Evolutionary conservation across 177 flowering plant genomes (phyloP).

Genomic region (Tripterygium wilfordii): DNA sequence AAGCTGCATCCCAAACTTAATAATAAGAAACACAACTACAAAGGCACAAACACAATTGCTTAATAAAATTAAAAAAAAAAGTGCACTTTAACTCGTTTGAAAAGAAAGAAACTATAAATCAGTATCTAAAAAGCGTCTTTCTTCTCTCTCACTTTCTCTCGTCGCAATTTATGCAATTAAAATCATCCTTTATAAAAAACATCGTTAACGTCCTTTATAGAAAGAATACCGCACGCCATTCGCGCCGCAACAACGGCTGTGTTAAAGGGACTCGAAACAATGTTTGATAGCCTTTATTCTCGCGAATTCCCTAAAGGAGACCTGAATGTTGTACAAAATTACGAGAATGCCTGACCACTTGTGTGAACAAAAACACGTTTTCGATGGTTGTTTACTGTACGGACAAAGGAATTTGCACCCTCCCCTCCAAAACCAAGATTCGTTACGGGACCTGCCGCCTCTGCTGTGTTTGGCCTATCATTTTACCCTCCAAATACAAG

Average conservation of each 20-base stretch:
- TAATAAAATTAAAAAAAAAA: too few relatives aligned
- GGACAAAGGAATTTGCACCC: constrained; percentile 5
- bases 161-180: too few relatives aligned
- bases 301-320: background rate
- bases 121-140: background rate
- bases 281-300: background rate
- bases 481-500: constrained; percentile 5
- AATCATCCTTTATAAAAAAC: too few relatives aligned
- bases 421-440: background rate
- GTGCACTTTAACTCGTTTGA: too few relatives aligned
- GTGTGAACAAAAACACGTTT: constrained; percentile 9
- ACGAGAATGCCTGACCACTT: constrained; percentile 18
- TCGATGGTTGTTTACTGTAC: background rate
- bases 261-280: constrained; percentile 6
- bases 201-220: too few relatives aligned
- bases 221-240: constrained; percentile 1
- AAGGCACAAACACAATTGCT: too few relatives aligned
- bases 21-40: too few relatives aligned
- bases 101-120: background rate
- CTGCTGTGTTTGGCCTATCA: too few relatives aligned
- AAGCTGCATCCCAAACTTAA: background rate
- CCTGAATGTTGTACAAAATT: too few relatives aligned
- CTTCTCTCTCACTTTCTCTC: background rate
- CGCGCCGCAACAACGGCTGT: constrained; percentile 64
- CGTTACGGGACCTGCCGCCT: background rate